Base-by-base conservation (phyloP, 352 stramenopile genomes). In the Globisporangium spinosum region DNA sequence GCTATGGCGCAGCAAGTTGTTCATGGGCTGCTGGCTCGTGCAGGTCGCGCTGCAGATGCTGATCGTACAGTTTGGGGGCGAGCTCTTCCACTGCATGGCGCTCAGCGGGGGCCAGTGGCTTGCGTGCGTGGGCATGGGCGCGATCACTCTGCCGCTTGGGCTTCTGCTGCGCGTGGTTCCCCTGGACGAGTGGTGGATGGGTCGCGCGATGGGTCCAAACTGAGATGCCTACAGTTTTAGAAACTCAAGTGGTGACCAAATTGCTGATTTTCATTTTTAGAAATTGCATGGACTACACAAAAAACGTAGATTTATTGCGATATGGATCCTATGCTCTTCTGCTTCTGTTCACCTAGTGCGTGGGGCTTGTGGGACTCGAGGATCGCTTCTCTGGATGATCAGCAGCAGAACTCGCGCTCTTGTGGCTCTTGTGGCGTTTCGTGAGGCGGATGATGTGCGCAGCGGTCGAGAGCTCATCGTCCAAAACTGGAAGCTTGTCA, bases 61-160 rank as follows among this genome's bases (percentile, higher is more conserved):
- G 17, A 94, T 98, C 67, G 87, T 98, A 22, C 65, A 98, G 73
- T 94, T 92, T 54, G 91, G 89, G 53, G 92, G 90, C 20, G 47
- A 59, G 23, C 49, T 77, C 3, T 79, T 79, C 40, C 59, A 70
- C 25, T 77, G 68, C 23, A 9, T 49, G 3, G 32, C 57, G 8
- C 51, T 79, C 12, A 62, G 57, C 1, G 49, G 3, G n/a, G 12
- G 45, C 5, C 72, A 79, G 32, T 79, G 74, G 74, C 4, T 68
- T 23, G 70, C 55, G 45, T 79, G 71, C 22, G 38, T 79, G 22
- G 35, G 22, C 12, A 61, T 79, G 10, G 70, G 70, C 2, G 58
- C 47, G 25, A 27, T 72, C 8, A 15, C 69, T 17, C 61, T 74
- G 23, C 58, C 70, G 54, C 87, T 98, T n/a, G 64, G 64, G 1